Percentiles rank a stretch among this genome's conserved stretches.
phyloP scores from a whole-genome alignment of 148 eudicot genomes.

The Gaultheria prostrata region DNA sequence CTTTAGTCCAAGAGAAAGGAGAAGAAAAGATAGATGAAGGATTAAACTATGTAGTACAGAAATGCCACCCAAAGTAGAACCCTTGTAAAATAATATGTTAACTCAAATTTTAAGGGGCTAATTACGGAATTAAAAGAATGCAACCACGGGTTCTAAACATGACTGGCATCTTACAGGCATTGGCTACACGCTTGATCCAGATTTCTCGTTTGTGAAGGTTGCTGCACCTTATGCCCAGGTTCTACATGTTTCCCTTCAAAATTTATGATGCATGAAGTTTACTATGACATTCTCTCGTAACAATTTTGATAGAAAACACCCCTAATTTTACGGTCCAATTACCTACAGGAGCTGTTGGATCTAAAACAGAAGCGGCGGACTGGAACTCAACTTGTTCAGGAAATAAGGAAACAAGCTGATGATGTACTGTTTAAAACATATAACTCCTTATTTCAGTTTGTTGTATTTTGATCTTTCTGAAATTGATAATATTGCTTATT shows the following conservation, averaged over 20 bases:
- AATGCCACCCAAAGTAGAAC: not conserved
- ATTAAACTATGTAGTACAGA: not conserved
- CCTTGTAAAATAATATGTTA: not conserved
- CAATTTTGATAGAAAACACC: not conserved
- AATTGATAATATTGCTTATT: not conserved
- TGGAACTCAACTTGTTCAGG: slow-evolving; percentile 74
- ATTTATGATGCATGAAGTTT: not conserved
- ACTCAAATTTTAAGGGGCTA: not conserved
- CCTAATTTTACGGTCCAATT: slow-evolving; percentile 19
- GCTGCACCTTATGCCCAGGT: slow-evolving; percentile 99
- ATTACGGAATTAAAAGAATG: not conserved
- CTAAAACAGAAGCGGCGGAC: slow-evolving; percentile 58
- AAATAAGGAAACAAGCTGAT: slow-evolving; percentile 92
- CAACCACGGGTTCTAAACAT: not conserved
- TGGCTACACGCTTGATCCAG: slow-evolving; percentile 78
- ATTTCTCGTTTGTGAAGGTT: slow-evolving; percentile 87
- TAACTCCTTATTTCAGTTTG: slow-evolving; percentile 7
- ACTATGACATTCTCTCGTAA: not conserved
- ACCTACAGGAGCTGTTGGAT: slow-evolving; percentile 88
- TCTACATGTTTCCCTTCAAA: slow-evolving; percentile 2
- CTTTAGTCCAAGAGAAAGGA: not conserved
- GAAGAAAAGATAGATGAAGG: not conserved
- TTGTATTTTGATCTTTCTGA: not conserved
- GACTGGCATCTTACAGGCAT: slow-evolving; percentile 48
- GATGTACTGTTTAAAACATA: slow-evolving; percentile 50